Evolutionary conservation across 768 basidiomycete species (phyloP), one percentile per base, ranked within the genome.

Genomic region (Suillus tomentosus): DNA sequence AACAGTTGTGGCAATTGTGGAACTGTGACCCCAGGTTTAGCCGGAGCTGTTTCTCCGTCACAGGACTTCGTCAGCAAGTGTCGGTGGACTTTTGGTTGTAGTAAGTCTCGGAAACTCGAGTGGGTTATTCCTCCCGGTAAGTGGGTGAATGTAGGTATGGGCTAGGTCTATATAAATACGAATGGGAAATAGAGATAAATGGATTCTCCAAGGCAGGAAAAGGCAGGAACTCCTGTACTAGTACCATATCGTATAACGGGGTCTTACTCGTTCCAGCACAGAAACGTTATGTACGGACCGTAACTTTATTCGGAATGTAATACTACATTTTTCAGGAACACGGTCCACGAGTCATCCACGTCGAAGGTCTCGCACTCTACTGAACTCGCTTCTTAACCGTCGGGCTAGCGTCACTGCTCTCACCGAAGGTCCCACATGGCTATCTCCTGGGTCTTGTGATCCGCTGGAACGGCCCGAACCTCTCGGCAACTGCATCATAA

Each of bases 41-140:
- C 74, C 69, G 76, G 65, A 14, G 69, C 69, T 65, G 70, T 71
- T 69, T 71, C 65, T 69, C 72, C 67, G 72, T 57, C 57, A 40
- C 64, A 60, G 50, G n/a, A 59, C 57, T 50, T 24, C 24, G 66
- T 64, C 51, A 58, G 54, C 66, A 54, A 68, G 65, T 58, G 70
- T 48, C 62, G 31, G 0, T 31, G 31, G 31, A 59, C 53, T 5
- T 48, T 22, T 22, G 47, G 11, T 48, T 5, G 31, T 31, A 31
- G n/a, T 11, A 6, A 24, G 13, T 27, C 13, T 48, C 48, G 48
- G 24, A 17, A 17, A 51, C 27, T 51, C 27, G 4, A 27, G 24
- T 17, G 51, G 3, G 50, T n/a, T n/a, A n/a, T n/a, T n/a, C n/a
- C n/a, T n/a, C n/a, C n/a, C n/a, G n/a, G n/a, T n/a, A n/a, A n/a